Conservation (phyloP, 257 asterid species). For the Nicotiana paniculata region DNA sequence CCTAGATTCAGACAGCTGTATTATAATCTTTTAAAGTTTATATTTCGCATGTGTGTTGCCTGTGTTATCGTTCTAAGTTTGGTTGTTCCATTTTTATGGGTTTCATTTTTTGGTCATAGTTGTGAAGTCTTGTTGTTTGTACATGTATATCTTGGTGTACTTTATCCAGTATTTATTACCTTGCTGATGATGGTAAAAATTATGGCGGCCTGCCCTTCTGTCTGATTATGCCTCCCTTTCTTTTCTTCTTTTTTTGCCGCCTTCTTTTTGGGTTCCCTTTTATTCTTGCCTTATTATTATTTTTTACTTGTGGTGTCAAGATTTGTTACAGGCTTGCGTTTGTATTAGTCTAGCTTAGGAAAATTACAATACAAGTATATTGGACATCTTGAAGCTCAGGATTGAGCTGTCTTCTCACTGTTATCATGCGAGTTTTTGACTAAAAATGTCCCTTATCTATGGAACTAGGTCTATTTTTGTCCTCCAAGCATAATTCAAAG, state of each 20-base stretch:
- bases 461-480: no score
- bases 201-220: not conserved
- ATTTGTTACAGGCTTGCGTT: not conserved
- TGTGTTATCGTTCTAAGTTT: not conserved
- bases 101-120: not conserved
- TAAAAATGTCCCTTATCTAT: no score
- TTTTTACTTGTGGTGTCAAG: not conserved
- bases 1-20: slow-evolving; percentile 38
- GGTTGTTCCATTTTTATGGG: not conserved
- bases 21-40: slow-evolving; percentile 26
- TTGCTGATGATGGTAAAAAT: not conserved
- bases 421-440: not conserved
- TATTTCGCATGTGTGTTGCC: not conserved
- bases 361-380: not conserved
- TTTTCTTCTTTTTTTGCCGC: not conserved
- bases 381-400: not conserved
- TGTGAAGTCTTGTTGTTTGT: not conserved
- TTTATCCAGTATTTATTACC: not conserved
- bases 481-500: no score
- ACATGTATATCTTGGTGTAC: not conserved
- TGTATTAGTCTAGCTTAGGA: not conserved
- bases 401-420: not conserved
- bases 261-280: not conserved
- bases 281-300: not conserved
- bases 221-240: not conserved